A percentile compares a stretch with the other conserved stretches of the same genome.
These are phyloP conservation scores for Saccharum hybrid DNA, from an alignment of 202 grass and related monocot species.

Conservation along the genomic window DNA sequence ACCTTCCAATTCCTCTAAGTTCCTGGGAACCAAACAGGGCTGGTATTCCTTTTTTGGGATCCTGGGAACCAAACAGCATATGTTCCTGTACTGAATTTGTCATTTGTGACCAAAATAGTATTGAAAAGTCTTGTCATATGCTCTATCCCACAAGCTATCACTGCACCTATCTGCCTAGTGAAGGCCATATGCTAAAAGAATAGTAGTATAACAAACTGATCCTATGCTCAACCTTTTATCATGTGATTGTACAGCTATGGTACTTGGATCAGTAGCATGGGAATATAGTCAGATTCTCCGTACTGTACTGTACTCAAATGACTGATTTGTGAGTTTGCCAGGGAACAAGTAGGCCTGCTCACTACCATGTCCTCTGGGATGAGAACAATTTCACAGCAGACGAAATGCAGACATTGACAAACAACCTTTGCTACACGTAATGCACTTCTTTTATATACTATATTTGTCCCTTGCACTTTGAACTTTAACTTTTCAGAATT, in stretches of 20 bases:
- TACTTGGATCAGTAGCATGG: conserved; percentile 36
- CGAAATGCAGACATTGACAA: conserved; percentile 77
- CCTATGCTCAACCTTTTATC: conserved; percentile 30
- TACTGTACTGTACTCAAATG: conserved; percentile 48
- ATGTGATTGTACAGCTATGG: conserved; percentile 47
- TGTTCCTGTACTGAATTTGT: conserved; percentile 40
- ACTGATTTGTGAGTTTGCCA: conserved; percentile 56
- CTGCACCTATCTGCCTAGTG: conserved; percentile 26
- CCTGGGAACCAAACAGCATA: no score
- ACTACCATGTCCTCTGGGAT: conserved; percentile 88
- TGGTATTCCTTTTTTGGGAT: not conserved
- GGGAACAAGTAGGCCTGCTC: conserved; percentile 85
- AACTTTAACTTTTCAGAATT: not conserved
- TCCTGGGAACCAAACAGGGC: not conserved
- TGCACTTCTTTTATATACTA: not conserved
- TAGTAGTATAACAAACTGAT: conserved; percentile 25
- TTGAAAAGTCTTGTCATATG: conserved; percentile 24
- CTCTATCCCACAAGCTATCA: conserved; percentile 45
- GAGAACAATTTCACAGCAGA: conserved; percentile 86
- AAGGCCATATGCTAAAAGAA: conserved; percentile 39
- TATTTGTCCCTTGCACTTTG: conserved; percentile 24
- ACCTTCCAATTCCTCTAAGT: not conserved
- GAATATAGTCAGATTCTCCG: conserved; percentile 41
- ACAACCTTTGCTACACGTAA: conserved; percentile 93
- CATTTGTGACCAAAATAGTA: conserved; percentile 38